A percentile compares a stretch with the other conserved stretches of the same genome.
phyloP scores from a whole-genome alignment of 2,329 filamentous ascomycete species.

The Fusarium phyllophilum region DNA sequence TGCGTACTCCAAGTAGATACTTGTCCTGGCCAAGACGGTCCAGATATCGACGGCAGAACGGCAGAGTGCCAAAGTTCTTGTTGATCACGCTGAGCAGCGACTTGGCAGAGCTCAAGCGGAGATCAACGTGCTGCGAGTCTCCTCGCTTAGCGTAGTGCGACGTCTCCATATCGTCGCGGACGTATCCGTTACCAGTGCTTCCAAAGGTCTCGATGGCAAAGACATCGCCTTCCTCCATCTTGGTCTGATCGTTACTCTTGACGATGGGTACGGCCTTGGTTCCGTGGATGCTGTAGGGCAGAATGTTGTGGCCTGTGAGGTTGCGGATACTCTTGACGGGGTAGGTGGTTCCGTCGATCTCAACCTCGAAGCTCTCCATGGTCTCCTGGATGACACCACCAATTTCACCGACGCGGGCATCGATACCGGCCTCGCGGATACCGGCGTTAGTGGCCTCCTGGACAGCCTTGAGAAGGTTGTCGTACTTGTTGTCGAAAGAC shows the following conservation, averaged over 20 bases:
- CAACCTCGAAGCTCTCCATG: slow-evolving; percentile 93
- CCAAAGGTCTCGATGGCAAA: slow-evolving; percentile 98
- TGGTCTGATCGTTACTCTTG: slow-evolving; percentile 85
- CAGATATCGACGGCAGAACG: slow-evolving; percentile 89
- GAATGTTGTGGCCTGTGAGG: slow-evolving; percentile 89
- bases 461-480: slow-evolving; percentile 78
- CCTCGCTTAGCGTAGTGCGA: slow-evolving; percentile 85
- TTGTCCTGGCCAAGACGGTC: slow-evolving; percentile 95
- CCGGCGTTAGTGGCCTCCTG: slow-evolving; percentile 86
- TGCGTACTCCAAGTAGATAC: slow-evolving; percentile 83
- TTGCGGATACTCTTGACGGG: slow-evolving; percentile 88
- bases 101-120: slow-evolving; percentile 85
- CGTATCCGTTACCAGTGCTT: slow-evolving; percentile 89
- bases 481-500: slow-evolving; percentile 78
- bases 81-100: slow-evolving; percentile 88
- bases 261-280: slow-evolving; percentile 95
- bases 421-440: slow-evolving; percentile 85
- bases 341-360: slow-evolving; percentile 80
- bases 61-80: slow-evolving; percentile 94
- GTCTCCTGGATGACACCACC: slow-evolving; percentile 86
- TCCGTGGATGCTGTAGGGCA: slow-evolving; percentile 90
- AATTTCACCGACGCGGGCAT: slow-evolving; percentile 87
- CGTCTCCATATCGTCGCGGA: slow-evolving; percentile 87
- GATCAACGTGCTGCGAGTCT: slow-evolving; percentile 78
- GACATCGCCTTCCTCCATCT: slow-evolving; percentile 97